phyloP scores from a whole-genome alignment of 148 eudicot species.

The Fagopyrum homotropicum region DNA sequence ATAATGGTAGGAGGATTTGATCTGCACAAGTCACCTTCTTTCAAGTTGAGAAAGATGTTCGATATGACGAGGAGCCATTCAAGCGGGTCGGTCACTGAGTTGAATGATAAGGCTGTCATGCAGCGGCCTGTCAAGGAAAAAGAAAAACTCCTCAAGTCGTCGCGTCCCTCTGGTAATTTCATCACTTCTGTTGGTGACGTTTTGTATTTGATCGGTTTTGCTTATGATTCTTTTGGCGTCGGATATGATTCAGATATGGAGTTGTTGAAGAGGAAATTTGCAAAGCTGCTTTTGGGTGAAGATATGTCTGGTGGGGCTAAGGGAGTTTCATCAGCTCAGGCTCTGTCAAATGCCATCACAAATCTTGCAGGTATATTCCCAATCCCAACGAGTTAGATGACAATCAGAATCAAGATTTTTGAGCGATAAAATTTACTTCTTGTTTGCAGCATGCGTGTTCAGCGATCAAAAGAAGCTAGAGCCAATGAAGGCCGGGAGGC shows the following conservation, averaged over 20 bases:
- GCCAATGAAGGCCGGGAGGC: constrained; percentile 49
- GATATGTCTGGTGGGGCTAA: constrained; percentile 33
- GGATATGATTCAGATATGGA: constrained; percentile 16
- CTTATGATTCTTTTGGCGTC: background rate
- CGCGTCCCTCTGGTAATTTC: background rate
- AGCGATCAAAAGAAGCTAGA: constrained; percentile 50
- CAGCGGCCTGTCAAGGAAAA: background rate
- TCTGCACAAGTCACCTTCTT: constrained; percentile 26
- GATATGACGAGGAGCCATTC: constrained; percentile 8
- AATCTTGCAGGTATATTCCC: constrained; percentile 14
- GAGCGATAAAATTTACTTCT: no score
- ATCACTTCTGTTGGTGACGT: background rate
- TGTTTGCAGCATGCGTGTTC: constrained; percentile 37
- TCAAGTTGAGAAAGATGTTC: constrained; percentile 28
- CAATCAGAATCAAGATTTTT: no score
- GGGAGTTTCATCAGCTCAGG: constrained; percentile 29
- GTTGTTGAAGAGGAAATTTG: constrained; percentile 26
- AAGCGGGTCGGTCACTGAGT: background rate
- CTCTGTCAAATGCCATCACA: constrained; percentile 31
- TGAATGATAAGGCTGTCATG: background rate
- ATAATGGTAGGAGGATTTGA: constrained; percentile 33
- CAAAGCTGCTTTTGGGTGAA: constrained; percentile 29
- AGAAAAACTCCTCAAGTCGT: background rate
- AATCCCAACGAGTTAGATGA: no score
- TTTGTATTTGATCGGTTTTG: background rate